Base-by-base conservation (phyloP, 345 rosid genomes). In the Syzygium aqueum region DNA sequence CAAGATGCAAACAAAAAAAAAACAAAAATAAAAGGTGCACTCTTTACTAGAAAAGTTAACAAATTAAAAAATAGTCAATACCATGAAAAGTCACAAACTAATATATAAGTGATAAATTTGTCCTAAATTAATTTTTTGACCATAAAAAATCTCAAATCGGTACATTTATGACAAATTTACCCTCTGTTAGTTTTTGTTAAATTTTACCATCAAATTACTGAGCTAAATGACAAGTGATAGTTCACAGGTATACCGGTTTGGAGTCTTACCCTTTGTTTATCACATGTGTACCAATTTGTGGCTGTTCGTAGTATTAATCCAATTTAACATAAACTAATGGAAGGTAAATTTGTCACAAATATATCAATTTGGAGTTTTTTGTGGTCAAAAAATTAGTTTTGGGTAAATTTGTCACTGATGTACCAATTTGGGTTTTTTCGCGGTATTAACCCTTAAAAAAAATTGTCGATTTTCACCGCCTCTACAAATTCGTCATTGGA, bases 331-430 rank as follows among this genome's bases (percentile, higher is more conserved):
- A 40, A 40, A 21, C 0, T 53, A 19, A 19, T 0, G 0, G 0
- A 6, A 7, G 0, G 0, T 9, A 9, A 56, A 56, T 3, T 0
- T 57, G 4, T 57, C 2, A 57, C 0, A 0, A 0, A 2, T 56
- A 0, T 56, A 9, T 0, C 0, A 0, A 0, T 56, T 23, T 1
- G 0, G 0, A 2, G 1, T 9, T 56, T 56, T 1, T 9, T 1
- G n/a, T n/a, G n/a, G n/a, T n/a, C n/a, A n/a, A n/a, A n/a, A n/a
- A n/a, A n/a, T n/a, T n/a, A n/a, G n/a, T n/a, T n/a, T n/a, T n/a
- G n/a, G 0, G 0, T 9, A 9, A 56, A 56, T 3, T 0, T 57
- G 4, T 57, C 2, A 57, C 0, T 1, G 0, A 2, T 56, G 0
- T 56, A 9, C 0, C 0, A 0, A 0, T 56, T 23, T 1, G 0